A percentile compares a stretch with the other conserved stretches of the same genome.
These are phyloP conservation scores for Skeletonema costatum DNA, from an alignment of 108 stramenopile species.

Conservation along the genomic window DNA sequence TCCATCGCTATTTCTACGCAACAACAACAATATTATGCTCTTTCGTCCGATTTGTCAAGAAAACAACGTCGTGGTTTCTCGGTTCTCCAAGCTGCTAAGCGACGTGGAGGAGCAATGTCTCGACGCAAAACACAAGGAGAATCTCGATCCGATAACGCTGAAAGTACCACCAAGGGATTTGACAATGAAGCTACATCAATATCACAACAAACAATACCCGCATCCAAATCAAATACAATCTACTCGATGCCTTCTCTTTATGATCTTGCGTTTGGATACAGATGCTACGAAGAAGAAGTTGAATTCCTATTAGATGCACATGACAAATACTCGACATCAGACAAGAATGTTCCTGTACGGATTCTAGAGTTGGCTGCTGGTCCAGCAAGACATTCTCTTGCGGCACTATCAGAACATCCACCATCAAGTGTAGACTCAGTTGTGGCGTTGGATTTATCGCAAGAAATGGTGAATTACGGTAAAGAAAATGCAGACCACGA, in stretches of 20 bases:
- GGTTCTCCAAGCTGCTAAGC: background rate
- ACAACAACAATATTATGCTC: background rate
- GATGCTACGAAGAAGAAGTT: conserved; percentile 80
- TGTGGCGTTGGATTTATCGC: conserved; percentile 68
- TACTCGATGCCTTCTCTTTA: conserved; percentile 81
- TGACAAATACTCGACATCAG: conserved; percentile 20
- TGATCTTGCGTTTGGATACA: conserved; percentile 85
- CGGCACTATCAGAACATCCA: conserved; percentile 44
- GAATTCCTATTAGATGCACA: conserved; percentile 72
- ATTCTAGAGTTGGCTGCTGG: conserved; percentile 83
- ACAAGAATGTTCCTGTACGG: conserved; percentile 12
- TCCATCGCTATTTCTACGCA: background rate
- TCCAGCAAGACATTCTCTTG: conserved; percentile 80
- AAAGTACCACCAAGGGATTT: background rate
- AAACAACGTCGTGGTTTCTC: background rate
- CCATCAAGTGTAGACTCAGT: conserved; percentile 31
- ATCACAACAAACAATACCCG: background rate
- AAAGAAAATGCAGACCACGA: conserved; percentile 54
- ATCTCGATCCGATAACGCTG: background rate
- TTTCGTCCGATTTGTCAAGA: background rate
- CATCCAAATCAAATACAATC: conserved; percentile 41
- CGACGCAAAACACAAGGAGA: conserved; percentile 8
- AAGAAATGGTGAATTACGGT: conserved; percentile 74
- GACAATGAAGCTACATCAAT: background rate
- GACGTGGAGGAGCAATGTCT: conserved; percentile 24